Evolutionary conservation across 176 grass and related monocot species (phyloP), one percentile per base, ranked within the genome.

Genomic region (Oryza longistaminata): DNA sequence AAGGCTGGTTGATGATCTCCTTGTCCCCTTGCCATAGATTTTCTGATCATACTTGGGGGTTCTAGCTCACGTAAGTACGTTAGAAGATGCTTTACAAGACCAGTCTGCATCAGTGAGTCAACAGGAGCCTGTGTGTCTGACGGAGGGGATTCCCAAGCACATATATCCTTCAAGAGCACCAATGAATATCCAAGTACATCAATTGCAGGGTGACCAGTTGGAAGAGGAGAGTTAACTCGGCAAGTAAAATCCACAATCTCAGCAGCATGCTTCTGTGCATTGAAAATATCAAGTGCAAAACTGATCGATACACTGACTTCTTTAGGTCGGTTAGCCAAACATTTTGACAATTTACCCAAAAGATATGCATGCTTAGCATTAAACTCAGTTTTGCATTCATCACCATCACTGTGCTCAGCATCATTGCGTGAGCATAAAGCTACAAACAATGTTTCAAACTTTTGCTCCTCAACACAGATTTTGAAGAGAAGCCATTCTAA

Each of bases 401-500:
- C 53, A 37, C 22, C 64, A 74, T 66, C 16, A 8, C 29, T 78
- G 49, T 68, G 42, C 45, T 86, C 31, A 16, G 25, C 71, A 86
- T 81, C 74, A 81, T 88, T 26, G 71, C 35, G 26, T 80, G 87
- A 90, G 81, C 15, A 79, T 80, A 98, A 87, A 33, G 82, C 70
- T 24, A 11, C 8, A 86, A 96, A 96, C 71, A 98, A 82, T 49
- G 7, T 48, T 45, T 87, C 52, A 62, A 94, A 94, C 66, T 85
- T 94, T 83, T 83, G 70, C 49, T 88, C 91, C 68, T 96, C 96
- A 55, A 91, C 88, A 84, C 88, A 98, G 77, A 88, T 82, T 91
- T 98, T 96, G 83, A 93, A 88, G 21, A 98, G 78, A 82, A 98
- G 88, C 96, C 93, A 98, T 50, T 94, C 91, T 52, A 98, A 45